phyloP scores from a whole-genome alignment of 2,329 filamentous ascomycete genomes.

The Cordyceps cicadae region DNA sequence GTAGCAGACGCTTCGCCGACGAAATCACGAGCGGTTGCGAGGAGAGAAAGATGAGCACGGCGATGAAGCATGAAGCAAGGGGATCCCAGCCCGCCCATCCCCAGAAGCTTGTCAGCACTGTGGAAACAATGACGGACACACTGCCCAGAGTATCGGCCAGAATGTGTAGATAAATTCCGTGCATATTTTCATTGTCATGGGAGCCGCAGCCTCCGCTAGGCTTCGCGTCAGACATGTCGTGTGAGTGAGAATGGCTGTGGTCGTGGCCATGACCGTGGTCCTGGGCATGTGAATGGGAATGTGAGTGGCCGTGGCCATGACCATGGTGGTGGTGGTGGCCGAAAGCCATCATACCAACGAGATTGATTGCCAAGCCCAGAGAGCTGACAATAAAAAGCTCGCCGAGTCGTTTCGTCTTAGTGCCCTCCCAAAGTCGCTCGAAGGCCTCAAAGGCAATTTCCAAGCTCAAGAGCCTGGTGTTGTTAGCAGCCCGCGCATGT shows the following conservation, averaged over 20 bases:
- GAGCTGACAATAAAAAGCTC: constrained; percentile 86
- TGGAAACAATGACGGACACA: constrained; percentile 88
- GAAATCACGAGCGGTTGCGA: constrained; percentile 80
- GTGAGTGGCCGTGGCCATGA: constrained; percentile 29
- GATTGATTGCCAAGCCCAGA: constrained; percentile 78
- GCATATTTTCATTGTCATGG: constrained; percentile 96
- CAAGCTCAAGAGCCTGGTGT: constrained; percentile 70
- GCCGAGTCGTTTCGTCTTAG: constrained; percentile 71
- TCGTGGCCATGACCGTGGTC: constrained; percentile 28
- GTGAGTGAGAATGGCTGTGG: constrained; percentile 30
- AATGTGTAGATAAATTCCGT: constrained; percentile 93
- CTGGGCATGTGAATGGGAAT: constrained; percentile 33
- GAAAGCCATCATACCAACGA: constrained; percentile 86
- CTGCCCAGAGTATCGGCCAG: constrained; percentile 91
- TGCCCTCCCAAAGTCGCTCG: constrained; percentile 76
- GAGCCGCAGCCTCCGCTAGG: constrained; percentile 26
- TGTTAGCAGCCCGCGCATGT: not conserved
- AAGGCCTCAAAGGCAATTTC: constrained; percentile 95
- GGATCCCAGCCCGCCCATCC: constrained; percentile 95
- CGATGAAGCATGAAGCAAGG: constrained; percentile 86
- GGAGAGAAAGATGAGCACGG: constrained; percentile 85
- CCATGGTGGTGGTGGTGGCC: constrained; percentile 52
- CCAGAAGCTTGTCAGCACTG: constrained; percentile 74
- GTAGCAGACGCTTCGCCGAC: constrained; percentile 71
- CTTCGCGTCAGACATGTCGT: constrained; percentile 30